Base-by-base conservation (phyloP, 1,284 basidiomycete genomes). In the Neonothopanus nambi region DNA sequence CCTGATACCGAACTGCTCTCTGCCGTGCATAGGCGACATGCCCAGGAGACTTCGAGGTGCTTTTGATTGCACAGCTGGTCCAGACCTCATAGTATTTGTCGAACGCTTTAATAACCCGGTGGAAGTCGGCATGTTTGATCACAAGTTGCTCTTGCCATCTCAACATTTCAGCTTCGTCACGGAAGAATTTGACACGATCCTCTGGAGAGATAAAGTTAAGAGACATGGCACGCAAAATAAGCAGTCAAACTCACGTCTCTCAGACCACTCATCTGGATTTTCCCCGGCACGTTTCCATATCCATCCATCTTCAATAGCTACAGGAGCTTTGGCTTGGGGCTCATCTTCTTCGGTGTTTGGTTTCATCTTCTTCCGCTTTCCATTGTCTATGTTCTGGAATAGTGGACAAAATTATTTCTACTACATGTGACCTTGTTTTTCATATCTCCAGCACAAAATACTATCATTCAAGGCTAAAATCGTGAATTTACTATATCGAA, bases 91-190 rank as follows among this genome's bases (percentile, higher is more conserved):
- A 1, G 51, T 20, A 44, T 59, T 57, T 11, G 2, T 39, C n/a
- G 17, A 65, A 66, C 21, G 26, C 44, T 3, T n/a, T 49, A 41
- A 15, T 61, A 58, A 57, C 56, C 0, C 60, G 59, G 12, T 62
- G 35, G 38, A 61, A 63, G 3, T 67, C 67, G 0, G 58, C 61
- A 17, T 61, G 57, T 23, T 59, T 62, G 2, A 49, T 54, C 33
- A 67, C 65, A 45, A 61, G 59, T 28, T 66, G 55, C 35, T 68
- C 65, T 28, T 52, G 56, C 65, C 63, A 65, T 6, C 62, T 55
- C 13, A 61, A 43, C 62, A 66, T 65, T 18, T 67, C 67, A 1
- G 65, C 65, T 38, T 66, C 65, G 1, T 65, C 63, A 13, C 64
- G 53, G 28, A 63, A 66, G 65, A 65, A 68, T 33, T 66, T 64